Evolutionary conservation across 1,284 basidiomycete species (phyloP).

Genomic region (Leccinum variabile): DNA sequence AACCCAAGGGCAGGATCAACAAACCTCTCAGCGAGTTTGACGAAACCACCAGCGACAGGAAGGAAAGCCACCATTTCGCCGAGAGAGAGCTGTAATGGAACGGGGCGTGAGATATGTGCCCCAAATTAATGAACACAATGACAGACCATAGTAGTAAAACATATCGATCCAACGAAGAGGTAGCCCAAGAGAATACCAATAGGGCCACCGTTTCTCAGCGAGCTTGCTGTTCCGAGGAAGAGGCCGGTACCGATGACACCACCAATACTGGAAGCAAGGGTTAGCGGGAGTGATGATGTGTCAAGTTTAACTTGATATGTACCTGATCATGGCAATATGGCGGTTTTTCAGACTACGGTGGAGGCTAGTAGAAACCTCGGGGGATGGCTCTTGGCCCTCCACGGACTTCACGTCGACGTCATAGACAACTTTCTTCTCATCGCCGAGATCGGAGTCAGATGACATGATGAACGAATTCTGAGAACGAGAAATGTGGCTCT

Average conservation of each 20-base stretch:
- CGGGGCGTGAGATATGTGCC: background rate
- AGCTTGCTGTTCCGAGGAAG: constrained; percentile 37
- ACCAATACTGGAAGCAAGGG: constrained; percentile 28
- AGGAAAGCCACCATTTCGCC: constrained; percentile 38
- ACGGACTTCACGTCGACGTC: constrained; percentile 7
- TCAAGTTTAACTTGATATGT: too few species aligned
- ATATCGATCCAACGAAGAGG: constrained; percentile 30
- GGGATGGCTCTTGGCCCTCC: constrained; percentile 10
- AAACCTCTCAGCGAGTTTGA: constrained; percentile 65
- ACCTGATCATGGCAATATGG: constrained; percentile 38
- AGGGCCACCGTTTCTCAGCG: constrained; percentile 29
- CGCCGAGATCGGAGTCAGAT: constrained; percentile 1
- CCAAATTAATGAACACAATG: background rate
- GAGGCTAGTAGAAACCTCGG: constrained; percentile 14
- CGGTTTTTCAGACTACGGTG: constrained; percentile 32
- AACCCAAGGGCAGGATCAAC: constrained; percentile 69
- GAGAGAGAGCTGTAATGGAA: constrained; percentile 24
- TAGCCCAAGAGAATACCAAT: constrained; percentile 35
- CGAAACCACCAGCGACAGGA: constrained; percentile 55
- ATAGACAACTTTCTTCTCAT: background rate
- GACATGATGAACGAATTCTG: constrained; percentile 16
- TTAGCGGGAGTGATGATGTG: background rate
- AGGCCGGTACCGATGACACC: constrained; percentile 51
- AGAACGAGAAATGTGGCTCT: background rate
- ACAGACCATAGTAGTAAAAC: constrained; percentile 27